Conservation (phyloP, 768 basidiomycete genomes). For the Mycena olivaceomarginata region DNA sequence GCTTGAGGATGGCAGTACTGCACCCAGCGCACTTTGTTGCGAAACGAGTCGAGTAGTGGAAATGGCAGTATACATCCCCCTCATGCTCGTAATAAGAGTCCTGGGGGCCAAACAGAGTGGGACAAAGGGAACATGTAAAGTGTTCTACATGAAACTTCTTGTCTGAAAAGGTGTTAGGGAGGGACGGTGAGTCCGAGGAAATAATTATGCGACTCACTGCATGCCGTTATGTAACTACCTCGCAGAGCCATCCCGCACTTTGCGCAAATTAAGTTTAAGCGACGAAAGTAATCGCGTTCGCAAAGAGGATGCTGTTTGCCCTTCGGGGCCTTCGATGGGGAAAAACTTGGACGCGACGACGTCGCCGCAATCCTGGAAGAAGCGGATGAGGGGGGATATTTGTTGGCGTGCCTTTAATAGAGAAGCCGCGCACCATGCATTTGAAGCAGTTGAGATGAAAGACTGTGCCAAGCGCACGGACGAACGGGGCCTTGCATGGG, state of each 20-base stretch:
- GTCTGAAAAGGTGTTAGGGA: constrained; percentile 67
- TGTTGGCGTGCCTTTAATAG: constrained; percentile 33
- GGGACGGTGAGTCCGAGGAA: constrained; percentile 29
- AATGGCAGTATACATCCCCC: constrained; percentile 98
- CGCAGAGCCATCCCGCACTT: constrained; percentile 96
- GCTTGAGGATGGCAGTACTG: constrained; percentile 97
- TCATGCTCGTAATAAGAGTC: constrained; percentile 99
- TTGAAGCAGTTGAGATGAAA: constrained; percentile 99
- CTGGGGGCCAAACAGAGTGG: constrained; percentile 96
- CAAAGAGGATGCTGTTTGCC: constrained; percentile 96
- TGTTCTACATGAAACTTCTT: constrained; percentile 99
- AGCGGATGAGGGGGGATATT: constrained; percentile 34
- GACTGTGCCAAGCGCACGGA: constrained; percentile 94
- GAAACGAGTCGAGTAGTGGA: constrained; percentile 98
- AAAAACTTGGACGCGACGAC: constrained; percentile 99
- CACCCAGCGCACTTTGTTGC: constrained; percentile 99
- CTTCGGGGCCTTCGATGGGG: constrained; percentile 95
- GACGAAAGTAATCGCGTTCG: constrained; percentile 97
- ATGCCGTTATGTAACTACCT: constrained; percentile 99
- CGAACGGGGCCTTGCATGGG: constrained; percentile 97
- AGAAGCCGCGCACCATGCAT: constrained; percentile 84
- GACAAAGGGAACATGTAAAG: constrained; percentile 98
- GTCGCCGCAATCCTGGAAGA: constrained; percentile 91
- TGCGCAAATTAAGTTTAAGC: constrained; percentile 96
- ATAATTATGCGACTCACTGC: constrained; percentile 74